A percentile compares a stretch with the other conserved stretches of the same genome.
These are phyloP conservation scores for Pleurostoma richardsiae DNA, from an alignment of 2,329 filamentous ascomycete species.

Conservation along the genomic window DNA sequence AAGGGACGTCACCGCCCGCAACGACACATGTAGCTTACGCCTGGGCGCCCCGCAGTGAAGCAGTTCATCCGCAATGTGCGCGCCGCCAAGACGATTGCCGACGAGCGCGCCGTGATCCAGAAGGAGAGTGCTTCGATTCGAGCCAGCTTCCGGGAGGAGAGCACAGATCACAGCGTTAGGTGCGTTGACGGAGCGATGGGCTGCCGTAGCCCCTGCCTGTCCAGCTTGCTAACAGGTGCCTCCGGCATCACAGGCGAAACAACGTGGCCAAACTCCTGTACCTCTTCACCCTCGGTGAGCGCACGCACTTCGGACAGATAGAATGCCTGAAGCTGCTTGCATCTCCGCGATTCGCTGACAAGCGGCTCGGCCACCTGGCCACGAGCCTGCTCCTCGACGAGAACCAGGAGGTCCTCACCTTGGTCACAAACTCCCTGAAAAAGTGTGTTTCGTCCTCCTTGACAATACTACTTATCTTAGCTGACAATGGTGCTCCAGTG, in stretches of 20 bases:
- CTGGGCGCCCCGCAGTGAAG: constrained; percentile 62
- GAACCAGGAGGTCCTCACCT: constrained; percentile 94
- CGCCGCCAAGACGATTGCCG: constrained; percentile 96
- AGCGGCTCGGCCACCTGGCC: constrained; percentile 89
- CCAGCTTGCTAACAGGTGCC: too few species aligned
- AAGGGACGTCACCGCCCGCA: too few species aligned
- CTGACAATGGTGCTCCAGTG: constrained; percentile 51
- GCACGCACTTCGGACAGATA: constrained; percentile 98
- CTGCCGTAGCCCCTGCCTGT: too few species aligned
- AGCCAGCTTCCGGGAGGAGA: constrained; percentile 96
- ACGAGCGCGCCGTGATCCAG: constrained; percentile 96
- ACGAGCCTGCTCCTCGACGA: constrained; percentile 96
- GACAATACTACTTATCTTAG: background rate
- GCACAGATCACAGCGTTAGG: constrained; percentile 85
- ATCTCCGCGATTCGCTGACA: constrained; percentile 95
- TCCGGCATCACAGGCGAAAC: constrained; percentile 64
- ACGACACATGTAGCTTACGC: background rate
- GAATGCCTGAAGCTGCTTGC: constrained; percentile 97
- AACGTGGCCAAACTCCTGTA: constrained; percentile 98
- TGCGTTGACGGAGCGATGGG: constrained; percentile 36
- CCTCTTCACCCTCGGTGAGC: constrained; percentile 93
- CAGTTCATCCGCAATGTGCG: constrained; percentile 99
- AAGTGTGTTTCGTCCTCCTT: constrained; percentile 57
- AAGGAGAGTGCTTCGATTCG: constrained; percentile 98
- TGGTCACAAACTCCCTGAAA: constrained; percentile 96